Base-by-base conservation (phyloP, 116 monocot genomes). In the Thalassia testudinum region DNA sequence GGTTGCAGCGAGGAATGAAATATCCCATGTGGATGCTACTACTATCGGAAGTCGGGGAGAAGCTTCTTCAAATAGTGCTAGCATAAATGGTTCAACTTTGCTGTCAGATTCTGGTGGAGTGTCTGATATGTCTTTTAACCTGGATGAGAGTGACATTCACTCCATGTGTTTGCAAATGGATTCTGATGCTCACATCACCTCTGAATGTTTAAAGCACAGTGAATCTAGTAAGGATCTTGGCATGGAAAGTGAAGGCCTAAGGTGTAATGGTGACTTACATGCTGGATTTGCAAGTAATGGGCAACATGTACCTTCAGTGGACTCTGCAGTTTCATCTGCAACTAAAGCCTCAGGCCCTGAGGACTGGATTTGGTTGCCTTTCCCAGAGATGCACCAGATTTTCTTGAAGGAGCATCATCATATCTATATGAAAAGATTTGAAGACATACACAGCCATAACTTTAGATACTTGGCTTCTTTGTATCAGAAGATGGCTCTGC, bases 331-430 rank as follows among this genome's bases (percentile, higher is more conserved):
- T 40, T 51, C 7, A 24, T 22, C 24, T 53, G 54, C 21, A 67
- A 47, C 23, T 38, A 50, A 54, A 34, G 15, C 40, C 22, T 47
- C 59, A 44, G 67, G 70, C 45, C 23, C 58, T 16, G 69, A 88
- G 19, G 67, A 53, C 47, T 85, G 85, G 81, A 66, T 90, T 16
- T 99, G 99, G 99, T 21, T 29, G 37, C 59, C 99, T 18, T 86
- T 80, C 54, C 57, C 70, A 53, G 75, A 80, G 59, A 65, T 77
- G 12, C 57, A 58, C 26, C 66, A 57, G 40, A 75, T 47, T 14
- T 78, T 63, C 49, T 75, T 60, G 54, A 72, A 75, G 24, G 83
- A 86, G 53, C 67, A 77, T 20, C 54, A 57, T 40, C 59, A 58
- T 49, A 75, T 75, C 48, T 72, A 62, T 60, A 66, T 67, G 5